Conservation (phyloP, 495 filamentous ascomycete species). For the Penicillium bovifimosum region DNA sequence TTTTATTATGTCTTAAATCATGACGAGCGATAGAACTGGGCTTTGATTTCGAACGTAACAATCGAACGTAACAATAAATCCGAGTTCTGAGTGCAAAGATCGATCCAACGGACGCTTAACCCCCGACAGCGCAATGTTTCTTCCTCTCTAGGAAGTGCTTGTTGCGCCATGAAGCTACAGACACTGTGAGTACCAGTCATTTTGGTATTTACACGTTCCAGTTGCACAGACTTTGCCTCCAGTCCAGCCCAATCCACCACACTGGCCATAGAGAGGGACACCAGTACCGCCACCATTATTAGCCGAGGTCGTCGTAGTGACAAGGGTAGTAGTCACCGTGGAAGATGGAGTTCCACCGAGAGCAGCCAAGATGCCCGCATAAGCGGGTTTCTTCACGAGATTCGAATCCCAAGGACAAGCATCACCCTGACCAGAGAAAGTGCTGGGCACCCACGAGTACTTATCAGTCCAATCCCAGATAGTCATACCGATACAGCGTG, state of each 20-base stretch:
- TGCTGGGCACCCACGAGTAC: constrained; percentile 55
- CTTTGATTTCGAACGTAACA: no score
- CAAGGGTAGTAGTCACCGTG: constrained; percentile 19
- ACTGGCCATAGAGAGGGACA: constrained; percentile 44
- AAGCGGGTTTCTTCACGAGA: constrained; percentile 54
- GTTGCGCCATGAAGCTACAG: constrained; percentile 12
- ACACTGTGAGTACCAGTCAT: constrained; percentile 50
- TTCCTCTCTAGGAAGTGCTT: no score
- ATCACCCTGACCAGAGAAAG: constrained; percentile 49
- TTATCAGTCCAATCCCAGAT: constrained; percentile 60
- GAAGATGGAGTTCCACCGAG: constrained; percentile 20
- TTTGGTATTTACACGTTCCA: constrained; percentile 40
- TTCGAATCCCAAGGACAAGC: constrained; percentile 51
- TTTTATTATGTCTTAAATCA: not conserved
- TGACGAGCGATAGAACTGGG: not conserved
- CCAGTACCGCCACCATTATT: constrained; percentile 20
- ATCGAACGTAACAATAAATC: not conserved
- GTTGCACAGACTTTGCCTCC: constrained; percentile 42
- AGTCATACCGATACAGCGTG: constrained; percentile 64
- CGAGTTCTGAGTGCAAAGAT: not conserved
- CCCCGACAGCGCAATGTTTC: no score
- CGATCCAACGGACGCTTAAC: not conserved
- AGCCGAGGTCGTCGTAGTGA: constrained; percentile 25
- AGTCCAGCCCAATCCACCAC: constrained; percentile 45
- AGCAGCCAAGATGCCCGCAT: constrained; percentile 34